Base-by-base conservation (phyloP, 176 grass and related monocot genomes). In the Tillandsia fasciculata region DNA sequence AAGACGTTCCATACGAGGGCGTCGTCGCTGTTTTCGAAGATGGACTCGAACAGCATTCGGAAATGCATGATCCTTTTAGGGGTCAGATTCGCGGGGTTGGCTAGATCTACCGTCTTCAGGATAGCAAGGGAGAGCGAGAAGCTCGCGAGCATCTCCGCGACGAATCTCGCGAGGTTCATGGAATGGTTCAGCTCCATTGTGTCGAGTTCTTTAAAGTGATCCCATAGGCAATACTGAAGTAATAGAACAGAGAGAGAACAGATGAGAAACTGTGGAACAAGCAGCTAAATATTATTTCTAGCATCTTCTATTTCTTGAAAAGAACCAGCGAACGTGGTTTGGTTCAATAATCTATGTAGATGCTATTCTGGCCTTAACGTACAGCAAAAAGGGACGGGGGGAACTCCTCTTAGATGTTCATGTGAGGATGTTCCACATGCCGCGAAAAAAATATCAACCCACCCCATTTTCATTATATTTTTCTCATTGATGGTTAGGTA, bases 141-240 rank as follows among this genome's bases (percentile, higher is more conserved):
- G 58, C 52, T 83, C 11, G 64, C 72, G 17, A 92, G 72, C 81
- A 97, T 87, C 84, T 92, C 89, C 1, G 77, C 86, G 11, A 65
- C 80, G 78, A 97, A 91, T 70, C 76, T 92, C 10, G 93, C 86
- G 27, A 92, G 86, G 74, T 92, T 92, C 84, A 90, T 83, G 18
- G 86, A 92, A 26, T 74, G 74, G 64, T 73, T 87, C 49, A 87
- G 48, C 48, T 92, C 86, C 93, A 92, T 92, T 2, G 67, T 77
- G 66, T 92, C 89, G 17, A 97, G 68, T 78, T 97, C 86, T 70
- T 97, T 92, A 72, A 90, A 97, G 54, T 87, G 93, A 72, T 97
- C 93, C 89, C 93, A 92, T 66, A 97, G 65, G 70, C 89, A 87
- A 63, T 87, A 97, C 84, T 90, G 84, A 48, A 70, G 70, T 74